Percentiles rank a stretch among this genome's conserved stretches.
Evolutionary conservation across 2,329 filamentous ascomycete species (phyloP).

Genomic region (Purpureocillium lavendulum): DNA sequence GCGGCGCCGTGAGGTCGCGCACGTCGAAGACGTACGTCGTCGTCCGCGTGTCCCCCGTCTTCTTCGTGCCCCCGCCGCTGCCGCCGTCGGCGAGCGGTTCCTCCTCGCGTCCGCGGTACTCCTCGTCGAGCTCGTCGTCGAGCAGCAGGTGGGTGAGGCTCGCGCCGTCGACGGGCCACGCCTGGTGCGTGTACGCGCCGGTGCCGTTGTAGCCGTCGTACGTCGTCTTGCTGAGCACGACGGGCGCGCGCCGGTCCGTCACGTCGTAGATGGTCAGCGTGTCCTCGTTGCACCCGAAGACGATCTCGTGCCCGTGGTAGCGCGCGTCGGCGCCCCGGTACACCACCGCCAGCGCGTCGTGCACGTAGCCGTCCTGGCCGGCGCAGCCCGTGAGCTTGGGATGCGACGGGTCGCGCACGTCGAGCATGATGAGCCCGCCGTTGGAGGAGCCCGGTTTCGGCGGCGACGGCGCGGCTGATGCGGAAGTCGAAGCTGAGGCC

Average conservation of each 20-base stretch:
- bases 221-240: slow-evolving; percentile 39
- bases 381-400: slow-evolving; percentile 42
- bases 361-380: slow-evolving; percentile 41
- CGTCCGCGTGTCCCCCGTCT: slow-evolving; percentile 28
- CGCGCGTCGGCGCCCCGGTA: slow-evolving; percentile 38
- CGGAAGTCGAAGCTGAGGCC: no score
- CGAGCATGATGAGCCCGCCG: slow-evolving; percentile 45
- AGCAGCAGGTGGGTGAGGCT: slow-evolving; percentile 33
- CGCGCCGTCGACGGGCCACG: slow-evolving; percentile 36
- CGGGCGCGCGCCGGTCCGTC: slow-evolving; percentile 33
- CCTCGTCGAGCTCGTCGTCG: slow-evolving; percentile 46
- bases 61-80: no score
- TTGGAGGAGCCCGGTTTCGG: slow-evolving; percentile 20
- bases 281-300: slow-evolving; percentile 44
- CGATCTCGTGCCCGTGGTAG: slow-evolving; percentile 35
- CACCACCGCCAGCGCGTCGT: slow-evolving; percentile 44
- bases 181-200: slow-evolving; percentile 47
- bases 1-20: slow-evolving; percentile 26
- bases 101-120: slow-evolving; percentile 21
- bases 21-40: slow-evolving; percentile 44
- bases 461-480: no score
- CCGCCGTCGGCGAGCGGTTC: no score
- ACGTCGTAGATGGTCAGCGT: slow-evolving; percentile 35
- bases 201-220: slow-evolving; percentile 33
- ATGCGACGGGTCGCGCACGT: slow-evolving; percentile 41